A percentile compares a stretch with the other conserved stretches of the same genome.
Evolutionary conservation across 2,329 filamentous ascomycete genomes (phyloP).

Genomic region (Conoideocrella luteorostrata): DNA sequence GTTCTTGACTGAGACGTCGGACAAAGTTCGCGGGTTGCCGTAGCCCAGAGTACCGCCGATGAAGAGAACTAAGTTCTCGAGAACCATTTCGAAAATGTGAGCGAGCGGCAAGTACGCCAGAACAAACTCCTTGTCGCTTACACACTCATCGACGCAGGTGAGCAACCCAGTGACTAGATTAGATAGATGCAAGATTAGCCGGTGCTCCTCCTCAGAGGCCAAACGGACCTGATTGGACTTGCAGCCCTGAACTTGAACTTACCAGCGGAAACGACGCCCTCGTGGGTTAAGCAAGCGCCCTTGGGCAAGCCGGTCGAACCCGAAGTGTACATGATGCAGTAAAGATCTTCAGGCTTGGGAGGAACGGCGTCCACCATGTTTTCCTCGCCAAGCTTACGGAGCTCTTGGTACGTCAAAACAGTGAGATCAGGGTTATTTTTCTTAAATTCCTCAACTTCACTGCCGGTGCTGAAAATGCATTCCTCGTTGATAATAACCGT

Average conservation of each 20-base stretch:
- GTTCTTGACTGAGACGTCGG: slow-evolving; percentile 79
- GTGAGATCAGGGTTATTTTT: slow-evolving; percentile 47
- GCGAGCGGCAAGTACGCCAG: slow-evolving; percentile 90
- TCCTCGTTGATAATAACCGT: slow-evolving; percentile 58
- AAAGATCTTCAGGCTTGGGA: slow-evolving; percentile 68
- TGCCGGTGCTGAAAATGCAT: slow-evolving; percentile 42
- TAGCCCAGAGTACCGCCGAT: slow-evolving; percentile 92
- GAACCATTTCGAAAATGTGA: slow-evolving; percentile 93
- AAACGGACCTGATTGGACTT: too few relatives aligned
- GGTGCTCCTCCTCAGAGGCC: too few relatives aligned
- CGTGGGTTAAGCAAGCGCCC: slow-evolving; percentile 78
- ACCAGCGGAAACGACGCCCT: slow-evolving; percentile 67
- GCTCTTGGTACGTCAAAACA: slow-evolving; percentile 48
- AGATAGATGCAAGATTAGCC: background rate
- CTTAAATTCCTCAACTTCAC: slow-evolving; percentile 50
- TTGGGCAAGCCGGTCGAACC: slow-evolving; percentile 86
- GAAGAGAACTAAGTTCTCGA: slow-evolving; percentile 85
- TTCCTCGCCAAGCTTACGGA: slow-evolving; percentile 53
- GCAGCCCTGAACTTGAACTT: slow-evolving; percentile 36
- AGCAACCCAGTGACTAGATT: slow-evolving; percentile 67
- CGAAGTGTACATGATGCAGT: slow-evolving; percentile 82
- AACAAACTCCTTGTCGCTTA: slow-evolving; percentile 71
- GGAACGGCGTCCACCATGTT: slow-evolving; percentile 66
- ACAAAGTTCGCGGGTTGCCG: slow-evolving; percentile 81
- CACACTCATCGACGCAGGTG: slow-evolving; percentile 67